A percentile compares a stretch with the other conserved stretches of the same genome.
Conservation (phyloP, 2,329 filamentous ascomycete genomes). For the Botrytis byssoidea region DNA sequence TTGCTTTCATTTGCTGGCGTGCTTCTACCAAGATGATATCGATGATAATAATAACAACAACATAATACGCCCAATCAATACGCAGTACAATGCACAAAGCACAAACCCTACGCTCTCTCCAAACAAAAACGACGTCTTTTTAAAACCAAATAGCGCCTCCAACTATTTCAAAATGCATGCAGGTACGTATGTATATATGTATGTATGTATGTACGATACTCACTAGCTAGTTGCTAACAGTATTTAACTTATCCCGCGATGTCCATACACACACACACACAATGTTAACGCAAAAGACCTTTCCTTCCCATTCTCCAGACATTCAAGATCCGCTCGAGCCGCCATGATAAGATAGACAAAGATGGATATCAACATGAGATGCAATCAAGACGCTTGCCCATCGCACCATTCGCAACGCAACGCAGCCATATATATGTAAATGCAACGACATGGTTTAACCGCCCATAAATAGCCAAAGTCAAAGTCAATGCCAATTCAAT, state of each 20-base stretch:
- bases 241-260: not conserved
- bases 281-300: not conserved
- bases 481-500: not conserved
- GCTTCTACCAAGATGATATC: not conserved
- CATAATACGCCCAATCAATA: not conserved
- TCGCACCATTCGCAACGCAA: slow-evolving; percentile 11
- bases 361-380: slow-evolving; percentile 9
- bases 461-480: slow-evolving; percentile 6
- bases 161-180: not conserved
- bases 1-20: not conserved
- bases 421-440: slow-evolving; percentile 14
- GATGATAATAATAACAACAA: not conserved
- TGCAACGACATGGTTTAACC: slow-evolving; percentile 17
- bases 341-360: not conserved
- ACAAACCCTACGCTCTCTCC: not conserved
- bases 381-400: not conserved
- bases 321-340: slow-evolving; percentile 3
- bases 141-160: not conserved
- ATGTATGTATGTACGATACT: not conserved
- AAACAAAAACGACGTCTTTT: not conserved
- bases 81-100: not conserved
- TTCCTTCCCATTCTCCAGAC: not conserved
- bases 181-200: not conserved
- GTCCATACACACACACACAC: not conserved
- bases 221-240: not conserved